Evolutionary conservation across 2,329 filamentous ascomycete genomes (phyloP).

Genomic region (Aspergillus calidoustus): DNA sequence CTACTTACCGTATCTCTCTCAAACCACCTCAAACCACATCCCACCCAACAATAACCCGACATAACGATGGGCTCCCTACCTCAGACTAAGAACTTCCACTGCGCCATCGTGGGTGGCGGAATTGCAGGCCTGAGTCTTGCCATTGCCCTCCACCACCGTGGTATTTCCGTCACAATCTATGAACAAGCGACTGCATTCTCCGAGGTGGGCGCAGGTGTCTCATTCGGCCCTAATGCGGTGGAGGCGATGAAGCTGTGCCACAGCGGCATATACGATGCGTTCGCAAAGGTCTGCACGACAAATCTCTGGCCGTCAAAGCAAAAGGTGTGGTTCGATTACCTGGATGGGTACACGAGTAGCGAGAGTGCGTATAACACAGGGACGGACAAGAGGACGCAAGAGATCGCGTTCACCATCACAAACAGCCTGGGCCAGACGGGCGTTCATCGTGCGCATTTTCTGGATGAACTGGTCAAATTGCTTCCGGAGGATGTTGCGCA

Average conservation of each 20-base stretch:
- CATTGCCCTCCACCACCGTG: conserved; percentile 39
- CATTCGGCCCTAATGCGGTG: conserved; percentile 44
- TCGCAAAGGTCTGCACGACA: conserved; percentile 38
- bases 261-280: conserved; percentile 37
- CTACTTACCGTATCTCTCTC: background rate
- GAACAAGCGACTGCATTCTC: conserved; percentile 43
- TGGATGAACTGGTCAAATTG: conserved; percentile 41
- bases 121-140: conserved; percentile 44
- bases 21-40: background rate
- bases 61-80: conserved; percentile 17
- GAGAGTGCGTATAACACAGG: conserved; percentile 8
- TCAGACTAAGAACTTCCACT: conserved; percentile 26
- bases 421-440: conserved; percentile 30
- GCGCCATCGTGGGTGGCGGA: conserved; percentile 43
- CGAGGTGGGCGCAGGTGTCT: conserved; percentile 45
- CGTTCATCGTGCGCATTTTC: conserved; percentile 38
- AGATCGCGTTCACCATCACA: conserved; percentile 30
- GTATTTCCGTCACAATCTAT: conserved; percentile 40
- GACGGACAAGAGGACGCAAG: conserved; percentile 19
- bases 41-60: background rate
- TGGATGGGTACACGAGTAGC: conserved; percentile 24
- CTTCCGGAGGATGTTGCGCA: conserved; percentile 32
- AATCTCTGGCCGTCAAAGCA: conserved; percentile 39
- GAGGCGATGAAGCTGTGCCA: conserved; percentile 29
- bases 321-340: conserved; percentile 31